Base-by-base conservation (phyloP, 2,329 filamentous ascomycete genomes). In the Aspergillus sp. region DNA sequence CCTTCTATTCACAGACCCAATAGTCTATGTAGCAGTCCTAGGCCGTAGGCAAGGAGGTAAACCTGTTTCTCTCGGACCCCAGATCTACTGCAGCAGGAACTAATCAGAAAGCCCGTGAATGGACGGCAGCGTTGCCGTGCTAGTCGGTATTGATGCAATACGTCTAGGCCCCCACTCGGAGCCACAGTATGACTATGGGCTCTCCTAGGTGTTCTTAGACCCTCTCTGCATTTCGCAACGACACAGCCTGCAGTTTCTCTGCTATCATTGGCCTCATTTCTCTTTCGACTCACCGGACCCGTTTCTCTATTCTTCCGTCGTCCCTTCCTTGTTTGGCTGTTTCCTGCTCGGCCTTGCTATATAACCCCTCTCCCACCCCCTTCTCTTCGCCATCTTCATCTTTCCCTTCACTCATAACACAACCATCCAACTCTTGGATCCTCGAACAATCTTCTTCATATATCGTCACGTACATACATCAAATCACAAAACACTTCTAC, bases 271-370 rank as follows among this genome's bases (percentile, higher is more conserved):
- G 48, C 27, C 48, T 48, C 27, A 54, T 15, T 50, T 50, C 52
- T 55, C 31, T 55, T 58, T 58, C 50, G 46, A 55, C 54, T 58
- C 56, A 58, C 56, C 56, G 56, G 51, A 41, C 52, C 33, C 37
- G 44, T 47, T 58, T 54, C 56, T 55, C 37, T 50, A 37, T 37
- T 37, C 41, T 50, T 53, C 49, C 56, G 40, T 50, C 49, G 25
- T 52, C 15, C 45, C 41, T 58, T 45, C 31, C 52, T 40, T 44
- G 31, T 58, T 58, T 44, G 51, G 51, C 41, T 50, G 17, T 23
- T 54, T 47, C 25, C 44, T 43, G 23, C 46, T 55, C 33, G 44
- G 45, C 48, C 50, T 41, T 50, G 23, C 53, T 58, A 54, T 52
- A 47, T 52, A 52, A 53, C 23, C 47, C 46, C 46, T 40, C 52